Conservation (phyloP, 768 basidiomycete species). For the Leccinum arenicola region DNA sequence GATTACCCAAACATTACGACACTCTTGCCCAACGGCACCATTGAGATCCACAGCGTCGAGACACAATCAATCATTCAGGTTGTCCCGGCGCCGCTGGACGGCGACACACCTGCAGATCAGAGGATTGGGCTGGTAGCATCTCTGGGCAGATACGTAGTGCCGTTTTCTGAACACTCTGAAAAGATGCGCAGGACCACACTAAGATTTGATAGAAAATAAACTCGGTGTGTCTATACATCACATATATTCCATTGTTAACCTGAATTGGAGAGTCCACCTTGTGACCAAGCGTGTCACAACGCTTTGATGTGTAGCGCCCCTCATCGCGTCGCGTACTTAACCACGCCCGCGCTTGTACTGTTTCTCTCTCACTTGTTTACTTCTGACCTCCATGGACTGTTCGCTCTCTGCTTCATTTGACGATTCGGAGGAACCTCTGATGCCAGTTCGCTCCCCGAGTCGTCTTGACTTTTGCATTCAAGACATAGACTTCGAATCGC, state of each 20-base stretch:
- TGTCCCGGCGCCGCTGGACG: conserved; percentile 46
- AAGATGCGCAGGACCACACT: conserved; percentile 38
- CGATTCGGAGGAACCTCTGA: conserved; percentile 11
- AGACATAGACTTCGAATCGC: background rate
- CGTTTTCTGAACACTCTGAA: conserved; percentile 38
- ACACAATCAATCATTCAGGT: conserved; percentile 71
- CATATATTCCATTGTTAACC: conserved; percentile 10
- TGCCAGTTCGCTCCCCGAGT: conserved; percentile 46
- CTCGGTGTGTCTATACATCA: conserved; percentile 25
- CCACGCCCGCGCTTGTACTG: conserved; percentile 4
- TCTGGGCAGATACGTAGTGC: conserved; percentile 39
- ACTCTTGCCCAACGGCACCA: conserved; percentile 71
- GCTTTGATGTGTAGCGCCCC: conserved; percentile 19
- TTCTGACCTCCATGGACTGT: conserved; percentile 7
- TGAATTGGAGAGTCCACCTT: conserved; percentile 3
- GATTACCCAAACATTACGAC: conserved; percentile 82
- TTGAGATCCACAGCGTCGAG: conserved; percentile 81
- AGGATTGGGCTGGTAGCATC: conserved; percentile 29
- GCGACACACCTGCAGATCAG: conserved; percentile 24
- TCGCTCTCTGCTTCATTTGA: conserved; percentile 9
- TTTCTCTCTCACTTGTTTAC: background rate
- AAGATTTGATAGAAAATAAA: conserved; percentile 23
- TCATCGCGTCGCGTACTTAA: conserved; percentile 10
- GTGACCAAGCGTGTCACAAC: conserved; percentile 22
- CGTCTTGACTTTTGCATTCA: conserved; percentile 42